Conservation (phyloP, 768 basidiomycete genomes). For the Chalciporus piperatus region DNA sequence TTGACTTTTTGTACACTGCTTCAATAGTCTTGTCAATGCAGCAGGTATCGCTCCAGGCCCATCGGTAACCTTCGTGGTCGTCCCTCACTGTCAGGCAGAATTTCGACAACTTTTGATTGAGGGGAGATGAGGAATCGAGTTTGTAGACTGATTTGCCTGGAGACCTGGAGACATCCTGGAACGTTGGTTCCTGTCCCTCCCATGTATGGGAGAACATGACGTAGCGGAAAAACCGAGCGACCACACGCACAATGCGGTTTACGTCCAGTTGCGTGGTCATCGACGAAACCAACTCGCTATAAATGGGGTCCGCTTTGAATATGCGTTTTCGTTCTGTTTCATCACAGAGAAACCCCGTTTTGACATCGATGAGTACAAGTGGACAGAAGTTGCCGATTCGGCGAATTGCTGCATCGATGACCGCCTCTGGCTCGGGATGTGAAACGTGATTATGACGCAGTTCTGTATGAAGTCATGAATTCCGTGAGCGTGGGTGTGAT, state of each 20-base stretch:
- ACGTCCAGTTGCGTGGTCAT: neutral
- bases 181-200: slow-evolving; percentile 10
- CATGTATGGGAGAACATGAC: slow-evolving; percentile 20
- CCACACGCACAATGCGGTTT: neutral
- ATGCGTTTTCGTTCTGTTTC: neutral
- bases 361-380: slow-evolving; percentile 11
- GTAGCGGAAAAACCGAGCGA: slow-evolving; percentile 7
- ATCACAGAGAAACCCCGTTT: slow-evolving; percentile 3
- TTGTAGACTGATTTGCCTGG: neutral
- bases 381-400: neutral
- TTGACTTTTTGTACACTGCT: neutral
- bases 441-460: neutral
- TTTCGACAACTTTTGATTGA: slow-evolving; percentile 8
- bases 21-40: slow-evolving; percentile 6
- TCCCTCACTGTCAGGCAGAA: slow-evolving; percentile 7
- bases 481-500: neutral
- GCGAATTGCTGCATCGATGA: neutral
- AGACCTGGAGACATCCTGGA: neutral
- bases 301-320: slow-evolving; percentile 3
- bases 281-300: slow-evolving; percentile 5
- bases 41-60: slow-evolving; percentile 14
- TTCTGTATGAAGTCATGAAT: neutral
- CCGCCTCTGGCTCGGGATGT: neutral
- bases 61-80: neutral
- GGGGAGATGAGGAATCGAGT: neutral